A percentile compares a stretch with the other conserved stretches of the same genome.
Evolutionary conservation across 352 stramenopile species (phyloP).

Genomic region (Phytopythium vexans): DNA sequence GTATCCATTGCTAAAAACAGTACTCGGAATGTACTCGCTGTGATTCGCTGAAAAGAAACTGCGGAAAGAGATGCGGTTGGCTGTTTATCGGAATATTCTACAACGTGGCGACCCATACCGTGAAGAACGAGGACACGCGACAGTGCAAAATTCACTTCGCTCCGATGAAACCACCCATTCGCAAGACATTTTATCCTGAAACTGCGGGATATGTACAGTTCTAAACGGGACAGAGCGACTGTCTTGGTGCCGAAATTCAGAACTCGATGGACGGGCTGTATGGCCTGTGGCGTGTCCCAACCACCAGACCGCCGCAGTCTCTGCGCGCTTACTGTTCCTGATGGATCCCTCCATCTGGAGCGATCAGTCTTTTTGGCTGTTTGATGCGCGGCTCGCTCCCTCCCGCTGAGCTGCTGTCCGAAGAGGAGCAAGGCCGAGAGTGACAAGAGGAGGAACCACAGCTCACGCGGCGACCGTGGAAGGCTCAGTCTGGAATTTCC

Average conservation of each 20-base stretch:
- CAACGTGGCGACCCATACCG: not conserved
- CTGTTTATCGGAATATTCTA: not conserved
- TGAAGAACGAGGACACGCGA: not conserved
- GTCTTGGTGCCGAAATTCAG: not conserved
- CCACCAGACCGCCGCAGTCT: no score
- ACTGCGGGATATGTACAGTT: not conserved
- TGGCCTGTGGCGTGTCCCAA: no score
- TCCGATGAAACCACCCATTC: no score
- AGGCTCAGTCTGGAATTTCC: slow-evolving; percentile 25
- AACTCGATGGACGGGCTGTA: no score
- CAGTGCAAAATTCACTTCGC: not conserved
- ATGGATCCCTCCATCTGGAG: no score
- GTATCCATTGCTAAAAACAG: slow-evolving; percentile 1
- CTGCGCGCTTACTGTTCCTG: no score
- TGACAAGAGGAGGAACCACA: no score
- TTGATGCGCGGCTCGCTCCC: not conserved
- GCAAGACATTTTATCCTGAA: not conserved
- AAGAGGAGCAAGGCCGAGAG: no score
- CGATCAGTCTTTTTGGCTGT: not conserved
- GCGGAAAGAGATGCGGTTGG: not conserved
- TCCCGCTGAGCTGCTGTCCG: no score
- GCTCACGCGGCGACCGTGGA: no score
- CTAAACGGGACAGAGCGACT: not conserved
- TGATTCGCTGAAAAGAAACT: slow-evolving; percentile 1
- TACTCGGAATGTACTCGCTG: not conserved